Conservation (phyloP, 1,284 basidiomycete species). For the Spongispora temasekensis region DNA sequence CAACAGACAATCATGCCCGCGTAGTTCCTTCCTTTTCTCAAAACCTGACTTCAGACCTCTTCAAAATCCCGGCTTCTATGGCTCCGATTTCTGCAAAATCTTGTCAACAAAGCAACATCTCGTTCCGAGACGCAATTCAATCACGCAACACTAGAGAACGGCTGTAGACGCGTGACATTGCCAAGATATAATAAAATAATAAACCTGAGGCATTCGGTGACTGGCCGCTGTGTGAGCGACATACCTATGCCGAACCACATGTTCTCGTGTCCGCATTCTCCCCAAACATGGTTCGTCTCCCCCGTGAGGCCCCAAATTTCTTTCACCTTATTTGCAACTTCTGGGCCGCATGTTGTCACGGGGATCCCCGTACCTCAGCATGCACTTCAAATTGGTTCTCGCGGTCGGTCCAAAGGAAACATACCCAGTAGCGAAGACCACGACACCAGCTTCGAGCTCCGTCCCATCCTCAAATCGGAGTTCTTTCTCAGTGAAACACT, state of each 20-base stretch:
- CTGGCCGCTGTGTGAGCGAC: conserved; percentile 9
- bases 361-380: conserved; percentile 28
- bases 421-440: conserved; percentile 48
- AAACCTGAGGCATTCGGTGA: no score
- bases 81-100: conserved; percentile 33
- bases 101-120: background rate
- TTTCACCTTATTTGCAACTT: conserved; percentile 40
- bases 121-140: conserved; percentile 11
- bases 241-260: conserved; percentile 40
- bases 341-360: conserved; percentile 37
- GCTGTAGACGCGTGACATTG: conserved; percentile 35
- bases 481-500: conserved; percentile 36
- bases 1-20: background rate
- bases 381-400: no score
- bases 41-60: conserved; percentile 21
- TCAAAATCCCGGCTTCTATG: conserved; percentile 33
- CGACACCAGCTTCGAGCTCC: conserved; percentile 45
- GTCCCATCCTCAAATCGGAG: conserved; percentile 46
- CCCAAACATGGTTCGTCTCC: conserved; percentile 43
- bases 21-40: conserved; percentile 8
- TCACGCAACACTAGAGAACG: conserved; percentile 40
- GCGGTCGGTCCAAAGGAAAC: background rate
- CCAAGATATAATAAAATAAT: no score
- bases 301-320: conserved; percentile 47
- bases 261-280: conserved; percentile 31